A percentile compares a stretch with the other conserved stretches of the same genome.
These are phyloP conservation scores for Exophiala oligosperma DNA, from an alignment of 2,329 filamentous ascomycete genomes.

Conservation along the genomic window DNA sequence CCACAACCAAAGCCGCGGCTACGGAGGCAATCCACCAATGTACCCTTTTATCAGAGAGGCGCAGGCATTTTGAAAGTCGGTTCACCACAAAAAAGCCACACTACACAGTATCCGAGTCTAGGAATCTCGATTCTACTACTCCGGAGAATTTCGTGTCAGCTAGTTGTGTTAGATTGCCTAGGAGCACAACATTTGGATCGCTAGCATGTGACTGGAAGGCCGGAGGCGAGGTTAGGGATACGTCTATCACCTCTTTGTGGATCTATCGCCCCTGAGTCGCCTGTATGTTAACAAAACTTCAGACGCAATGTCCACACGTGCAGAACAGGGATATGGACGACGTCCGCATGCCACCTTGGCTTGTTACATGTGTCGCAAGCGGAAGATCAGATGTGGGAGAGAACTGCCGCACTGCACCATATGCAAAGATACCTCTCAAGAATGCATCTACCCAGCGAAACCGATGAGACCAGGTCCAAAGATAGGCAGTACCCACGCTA, in stretches of 20 bases:
- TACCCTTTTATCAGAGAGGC: too few species aligned
- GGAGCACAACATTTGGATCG: not conserved
- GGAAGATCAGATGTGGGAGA: slow-evolving; percentile 19
- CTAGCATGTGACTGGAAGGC: not conserved
- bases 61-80: too few species aligned
- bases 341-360: slow-evolving; percentile 7
- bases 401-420: slow-evolving; percentile 13
- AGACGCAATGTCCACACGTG: too few species aligned
- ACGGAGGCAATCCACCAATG: too few species aligned
- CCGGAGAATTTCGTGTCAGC: too few species aligned
- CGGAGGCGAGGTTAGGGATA: not conserved
- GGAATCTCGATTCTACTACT: too few species aligned
- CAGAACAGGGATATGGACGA: not conserved
- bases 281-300: too few species aligned
- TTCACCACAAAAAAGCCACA: too few species aligned
- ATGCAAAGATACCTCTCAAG: slow-evolving; percentile 6
- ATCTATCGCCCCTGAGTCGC: not conserved
- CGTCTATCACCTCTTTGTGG: too few species aligned
- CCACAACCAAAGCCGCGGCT: too few species aligned
- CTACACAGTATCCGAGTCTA: too few species aligned
- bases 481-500: slow-evolving; percentile 30
- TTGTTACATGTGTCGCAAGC: slow-evolving; percentile 15
- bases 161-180: too few species aligned
- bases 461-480: slow-evolving; percentile 20
- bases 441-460: slow-evolving; percentile 16